phyloP scores from a whole-genome alignment of 352 stramenopile genomes.

The Peronosclerospora sorghi region DNA sequence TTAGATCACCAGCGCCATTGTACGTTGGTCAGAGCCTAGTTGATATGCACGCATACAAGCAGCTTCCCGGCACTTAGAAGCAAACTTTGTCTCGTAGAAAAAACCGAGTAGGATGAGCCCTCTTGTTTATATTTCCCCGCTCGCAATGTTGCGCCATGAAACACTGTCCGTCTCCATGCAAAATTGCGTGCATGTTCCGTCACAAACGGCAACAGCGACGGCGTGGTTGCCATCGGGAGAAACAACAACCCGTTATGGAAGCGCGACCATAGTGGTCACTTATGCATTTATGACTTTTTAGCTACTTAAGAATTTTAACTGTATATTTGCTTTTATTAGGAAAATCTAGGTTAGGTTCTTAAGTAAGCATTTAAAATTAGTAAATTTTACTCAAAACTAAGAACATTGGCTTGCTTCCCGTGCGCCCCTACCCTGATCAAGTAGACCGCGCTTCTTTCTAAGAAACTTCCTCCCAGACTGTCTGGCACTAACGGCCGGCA shows the following conservation, averaged over 20 bases:
- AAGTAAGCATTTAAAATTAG: too few species aligned
- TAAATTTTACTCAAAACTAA: too few species aligned
- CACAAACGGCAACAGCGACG: constrained; percentile 20
- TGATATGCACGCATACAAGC: constrained; percentile 71
- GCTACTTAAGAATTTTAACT: too few species aligned
- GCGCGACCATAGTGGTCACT: too few species aligned
- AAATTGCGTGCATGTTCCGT: constrained; percentile 35
- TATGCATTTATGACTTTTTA: too few species aligned
- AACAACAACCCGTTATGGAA: constrained; percentile 36
- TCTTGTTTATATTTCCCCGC: constrained; percentile 80
- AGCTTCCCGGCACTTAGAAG: constrained; percentile 64
- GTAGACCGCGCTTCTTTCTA: too few species aligned
- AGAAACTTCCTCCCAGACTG: too few species aligned
- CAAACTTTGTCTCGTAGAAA: constrained; percentile 73
- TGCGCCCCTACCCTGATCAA: too few species aligned
- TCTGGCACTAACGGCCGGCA: too few species aligned
- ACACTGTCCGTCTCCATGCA: constrained; percentile 65
- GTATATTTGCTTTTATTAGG: too few species aligned
- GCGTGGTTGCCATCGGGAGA: constrained; percentile 15
- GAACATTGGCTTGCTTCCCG: too few species aligned
- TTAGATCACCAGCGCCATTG: constrained; percentile 57
- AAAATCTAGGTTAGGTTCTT: too few species aligned
- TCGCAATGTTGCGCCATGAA: constrained; percentile 79
- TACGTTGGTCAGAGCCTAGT: constrained; percentile 62
- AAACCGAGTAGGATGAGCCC: constrained; percentile 30